These are phyloP conservation scores for Plasmodium billcollinsi DNA, from an alignment of 169 alveolate genomes.

Conservation along the genomic window DNA sequence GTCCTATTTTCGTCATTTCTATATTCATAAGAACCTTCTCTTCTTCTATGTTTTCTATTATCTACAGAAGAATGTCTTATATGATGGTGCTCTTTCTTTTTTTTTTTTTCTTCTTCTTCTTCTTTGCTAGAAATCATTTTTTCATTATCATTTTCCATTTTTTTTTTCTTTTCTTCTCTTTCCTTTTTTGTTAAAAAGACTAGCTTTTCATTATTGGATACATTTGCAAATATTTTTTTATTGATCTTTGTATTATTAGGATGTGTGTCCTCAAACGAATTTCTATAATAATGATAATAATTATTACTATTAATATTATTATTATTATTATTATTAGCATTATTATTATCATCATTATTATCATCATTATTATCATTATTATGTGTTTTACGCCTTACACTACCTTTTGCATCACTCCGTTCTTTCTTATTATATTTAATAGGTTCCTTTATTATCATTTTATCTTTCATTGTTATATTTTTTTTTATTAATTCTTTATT, in stretches of 20 bases:
- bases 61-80: not conserved
- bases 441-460: no score
- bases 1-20: not conserved
- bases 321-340: not conserved
- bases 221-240: conserved; percentile 34
- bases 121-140: conserved; percentile 39
- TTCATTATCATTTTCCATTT: conserved; percentile 66
- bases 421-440: no score
- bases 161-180: conserved; percentile 79
- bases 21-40: not conserved
- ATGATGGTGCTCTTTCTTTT: not conserved
- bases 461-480: not conserved
- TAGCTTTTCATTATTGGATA: conserved; percentile 46
- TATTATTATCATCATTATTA: not conserved
- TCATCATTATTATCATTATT: not conserved
- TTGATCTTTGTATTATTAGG: conserved; percentile 9
- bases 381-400: not conserved
- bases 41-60: conserved; percentile 22
- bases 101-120: conserved; percentile 5
- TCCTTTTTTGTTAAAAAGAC: conserved; percentile 81
- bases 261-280: not conserved
- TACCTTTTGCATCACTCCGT: no score
- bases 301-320: not conserved
- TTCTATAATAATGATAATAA: not conserved
- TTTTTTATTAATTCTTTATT: not conserved